Evolutionary conservation across 768 basidiomycete species (phyloP).

Genomic region (Mycena alexandri): DNA sequence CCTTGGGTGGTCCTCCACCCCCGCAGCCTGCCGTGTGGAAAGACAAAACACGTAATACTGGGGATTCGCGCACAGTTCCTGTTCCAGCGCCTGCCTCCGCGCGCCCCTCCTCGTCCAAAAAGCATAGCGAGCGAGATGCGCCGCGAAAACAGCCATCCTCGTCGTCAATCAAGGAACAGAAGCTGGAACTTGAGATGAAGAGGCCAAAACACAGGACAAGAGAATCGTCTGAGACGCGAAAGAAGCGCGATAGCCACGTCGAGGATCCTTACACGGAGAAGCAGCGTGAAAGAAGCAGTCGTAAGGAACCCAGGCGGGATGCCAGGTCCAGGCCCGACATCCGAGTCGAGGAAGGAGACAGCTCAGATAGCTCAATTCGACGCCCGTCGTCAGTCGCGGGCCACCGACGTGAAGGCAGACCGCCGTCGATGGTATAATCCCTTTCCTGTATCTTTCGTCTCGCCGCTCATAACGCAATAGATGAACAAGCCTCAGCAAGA

Average conservation of each 20-base stretch:
- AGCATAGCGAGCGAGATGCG: constrained; percentile 13
- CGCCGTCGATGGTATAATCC: constrained; percentile 19
- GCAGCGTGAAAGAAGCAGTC: constrained; percentile 25
- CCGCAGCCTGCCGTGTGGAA: constrained; percentile 23
- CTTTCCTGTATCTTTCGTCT: not conserved
- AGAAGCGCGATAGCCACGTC: constrained; percentile 25
- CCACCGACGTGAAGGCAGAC: constrained; percentile 14
- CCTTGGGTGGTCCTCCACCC: constrained; percentile 9
- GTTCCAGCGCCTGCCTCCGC: not conserved
- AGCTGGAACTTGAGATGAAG: constrained; percentile 20
- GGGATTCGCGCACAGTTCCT: constrained; percentile 9
- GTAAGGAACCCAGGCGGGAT: constrained; percentile 29
- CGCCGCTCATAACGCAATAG: constrained; percentile 17
- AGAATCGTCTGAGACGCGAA: constrained; percentile 28
- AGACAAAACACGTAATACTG: constrained; percentile 14
- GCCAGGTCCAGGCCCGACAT: constrained; percentile 2
- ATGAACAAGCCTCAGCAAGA: constrained; percentile 24
- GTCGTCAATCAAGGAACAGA: constrained; percentile 28
- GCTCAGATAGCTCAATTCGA: constrained; percentile 31
- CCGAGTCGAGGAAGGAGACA: constrained; percentile 32
- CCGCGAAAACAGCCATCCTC: constrained; percentile 12
- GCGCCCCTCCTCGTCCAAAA: constrained; percentile 19
- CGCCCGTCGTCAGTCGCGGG: constrained; percentile 22
- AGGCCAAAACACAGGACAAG: constrained; percentile 27
- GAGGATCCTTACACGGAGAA: constrained; percentile 18